Percentiles rank a stretch among this genome's conserved stretches.
Conservation (phyloP, 441 rosid genomes). For the Brassica balearica region DNA sequence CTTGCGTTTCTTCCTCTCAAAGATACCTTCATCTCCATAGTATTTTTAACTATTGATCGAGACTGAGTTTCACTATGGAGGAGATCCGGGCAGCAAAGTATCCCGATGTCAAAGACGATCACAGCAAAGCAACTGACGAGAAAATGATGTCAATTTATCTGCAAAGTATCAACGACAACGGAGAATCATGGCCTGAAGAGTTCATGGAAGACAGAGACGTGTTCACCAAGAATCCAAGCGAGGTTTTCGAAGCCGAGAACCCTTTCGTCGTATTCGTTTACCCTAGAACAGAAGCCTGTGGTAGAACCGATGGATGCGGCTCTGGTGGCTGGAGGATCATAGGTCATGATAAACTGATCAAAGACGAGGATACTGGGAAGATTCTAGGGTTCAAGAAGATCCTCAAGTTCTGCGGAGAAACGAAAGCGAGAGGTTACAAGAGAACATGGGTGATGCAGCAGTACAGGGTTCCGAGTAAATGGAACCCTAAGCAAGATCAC, state of each 20-base stretch:
- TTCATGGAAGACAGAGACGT: neutral
- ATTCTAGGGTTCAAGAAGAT: constrained; percentile 25
- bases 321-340: constrained; percentile 20
- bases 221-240: constrained; percentile 1
- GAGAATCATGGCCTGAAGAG: neutral
- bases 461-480: neutral
- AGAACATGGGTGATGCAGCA: constrained; percentile 20
- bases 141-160: neutral
- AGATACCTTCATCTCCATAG: neutral
- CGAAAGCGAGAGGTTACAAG: neutral
- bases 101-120: neutral
- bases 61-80: neutral
- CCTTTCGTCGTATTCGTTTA: neutral
- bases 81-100: neutral
- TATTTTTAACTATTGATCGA: neutral
- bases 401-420: constrained; percentile 11
- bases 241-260: neutral
- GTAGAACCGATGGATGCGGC: neutral
- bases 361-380: neutral
- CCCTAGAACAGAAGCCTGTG: neutral
- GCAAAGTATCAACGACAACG: neutral
- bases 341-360: constrained; percentile 17
- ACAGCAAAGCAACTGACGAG: neutral
- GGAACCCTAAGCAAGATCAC: neutral
- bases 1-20: neutral